Conservation (phyloP, 352 stramenopile genomes). For the Globisporangium nunn region DNA sequence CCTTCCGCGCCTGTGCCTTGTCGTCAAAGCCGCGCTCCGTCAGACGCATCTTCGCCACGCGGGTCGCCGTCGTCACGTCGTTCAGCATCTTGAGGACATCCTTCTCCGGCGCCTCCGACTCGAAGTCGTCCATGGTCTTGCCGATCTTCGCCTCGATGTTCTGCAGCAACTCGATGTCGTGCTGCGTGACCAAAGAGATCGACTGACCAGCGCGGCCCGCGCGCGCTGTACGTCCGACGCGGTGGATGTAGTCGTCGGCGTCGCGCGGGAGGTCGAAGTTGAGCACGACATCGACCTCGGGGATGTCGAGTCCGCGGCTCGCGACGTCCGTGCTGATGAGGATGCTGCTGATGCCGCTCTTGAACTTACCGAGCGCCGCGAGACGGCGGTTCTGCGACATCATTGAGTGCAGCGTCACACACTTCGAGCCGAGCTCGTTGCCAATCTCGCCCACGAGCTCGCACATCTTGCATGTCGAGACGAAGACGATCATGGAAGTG, state of each 20-base stretch:
- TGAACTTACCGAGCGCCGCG: conserved; percentile 97
- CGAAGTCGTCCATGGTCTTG: conserved; percentile 89
- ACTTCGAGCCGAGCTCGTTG: conserved; percentile 96
- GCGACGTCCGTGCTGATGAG: conserved; percentile 88
- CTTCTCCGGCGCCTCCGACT: conserved; percentile 78
- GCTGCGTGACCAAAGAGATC: conserved; percentile 98
- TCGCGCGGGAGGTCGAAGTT: conserved; percentile 99
- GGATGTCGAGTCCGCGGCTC: conserved; percentile 94
- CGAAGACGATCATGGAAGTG: conserved; percentile 95
- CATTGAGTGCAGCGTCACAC: conserved; percentile 97
- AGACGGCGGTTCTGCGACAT: conserved; percentile 98
- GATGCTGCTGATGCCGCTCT: conserved; percentile 86
- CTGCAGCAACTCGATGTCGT: conserved; percentile 99
- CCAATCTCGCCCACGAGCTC: conserved; percentile 94
- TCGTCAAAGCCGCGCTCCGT: conserved; percentile 86
- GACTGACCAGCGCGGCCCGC: conserved; percentile 92
- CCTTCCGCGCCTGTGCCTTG: conserved; percentile 63
- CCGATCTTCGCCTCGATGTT: conserved; percentile 84
- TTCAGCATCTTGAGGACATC: conserved; percentile 94
- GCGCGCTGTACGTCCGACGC: conserved; percentile 96
- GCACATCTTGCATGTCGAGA: conserved; percentile 93
- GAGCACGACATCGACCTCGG: conserved; percentile 96
- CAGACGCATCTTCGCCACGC: conserved; percentile 91
- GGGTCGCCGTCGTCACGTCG: conserved; percentile 92
- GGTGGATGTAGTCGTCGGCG: conserved; percentile 99